Evolutionary conservation across 768 basidiomycete genomes (phyloP), one percentile per base, ranked within the genome.

Genomic region (Suillus spraguei): DNA sequence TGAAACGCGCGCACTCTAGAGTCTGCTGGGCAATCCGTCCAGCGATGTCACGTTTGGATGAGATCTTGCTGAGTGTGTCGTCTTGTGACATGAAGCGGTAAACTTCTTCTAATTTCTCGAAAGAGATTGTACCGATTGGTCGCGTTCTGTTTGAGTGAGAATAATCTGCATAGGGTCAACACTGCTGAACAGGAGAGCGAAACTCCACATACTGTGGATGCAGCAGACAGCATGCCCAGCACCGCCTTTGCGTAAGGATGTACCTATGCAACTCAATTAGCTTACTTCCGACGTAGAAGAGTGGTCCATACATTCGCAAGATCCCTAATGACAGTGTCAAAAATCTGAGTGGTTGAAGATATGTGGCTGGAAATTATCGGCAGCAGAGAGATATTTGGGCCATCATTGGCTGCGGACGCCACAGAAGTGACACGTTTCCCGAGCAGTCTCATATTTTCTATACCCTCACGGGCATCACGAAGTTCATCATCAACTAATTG

Each of bases 1-100:
- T 72, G 54, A 74, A 74, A 61, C 70, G 66, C 1, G 67, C 72
- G 44, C 73, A 74, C 53, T 74, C 72, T 7, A 58, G 65, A 1
- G 69, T 69, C 61, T 73, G 70, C 24, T 67, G 59, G 4, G 64
- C 59, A 32, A 74, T 60, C 13, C 36, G 24, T 36, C 28, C 39
- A 20, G 58, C 38, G 33, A 58, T 46, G 4, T 8, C 17, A 17
- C 22, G 35, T 20, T 41, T 14, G 2, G 35, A 38, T 28, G 46
- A 17, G 33, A 63, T 42, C 28, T 58, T 9, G 14, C 17, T 0
- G 11, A 59, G 17, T 32, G 61, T 24, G 5, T 63, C 52, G 2
- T 22, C 42, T 10, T 56, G 62, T 16, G 33, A n/a, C 8, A 65
- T 41, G 54, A 65, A 63, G 5, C 3, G 2, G 35, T 63, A 63